Percentiles rank a stretch among this genome's conserved stretches.
Evolutionary conservation across 768 basidiomycete species (phyloP).

Genomic region (Termitomyces bulborhizus): DNA sequence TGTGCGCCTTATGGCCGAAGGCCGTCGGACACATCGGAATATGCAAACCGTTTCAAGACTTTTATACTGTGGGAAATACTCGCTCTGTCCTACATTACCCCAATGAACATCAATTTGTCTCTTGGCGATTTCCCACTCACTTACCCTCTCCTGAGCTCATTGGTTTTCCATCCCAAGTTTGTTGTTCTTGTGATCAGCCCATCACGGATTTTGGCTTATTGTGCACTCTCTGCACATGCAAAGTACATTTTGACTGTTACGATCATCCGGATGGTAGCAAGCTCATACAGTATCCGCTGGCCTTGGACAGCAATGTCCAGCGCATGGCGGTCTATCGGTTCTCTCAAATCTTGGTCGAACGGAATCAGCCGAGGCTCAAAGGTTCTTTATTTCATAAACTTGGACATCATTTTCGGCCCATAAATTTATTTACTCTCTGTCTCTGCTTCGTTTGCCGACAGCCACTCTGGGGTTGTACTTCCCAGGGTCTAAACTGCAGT

Average conservation of each 20-base stretch:
- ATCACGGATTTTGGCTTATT: constrained; percentile 67
- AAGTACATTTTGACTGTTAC: constrained; percentile 77
- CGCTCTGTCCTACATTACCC: constrained; percentile 11
- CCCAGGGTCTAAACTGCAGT: constrained; percentile 60
- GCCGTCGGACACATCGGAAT: constrained; percentile 62
- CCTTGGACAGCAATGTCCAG: constrained; percentile 39
- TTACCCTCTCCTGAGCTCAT: constrained; percentile 20
- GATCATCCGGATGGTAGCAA: constrained; percentile 61
- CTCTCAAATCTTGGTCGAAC: constrained; percentile 37
- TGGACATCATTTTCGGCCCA: constrained; percentile 46
- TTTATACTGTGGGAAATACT: constrained; percentile 23
- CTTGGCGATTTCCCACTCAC: constrained; percentile 49
- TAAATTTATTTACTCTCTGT: constrained; percentile 70
- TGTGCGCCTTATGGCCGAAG: constrained; percentile 63
- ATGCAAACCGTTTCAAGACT: constrained; percentile 42
- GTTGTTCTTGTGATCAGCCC: constrained; percentile 46
- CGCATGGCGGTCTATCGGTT: constrained; percentile 60
- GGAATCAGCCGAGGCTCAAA: constrained; percentile 14
- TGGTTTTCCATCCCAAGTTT: constrained; percentile 35
- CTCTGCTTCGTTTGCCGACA: constrained; percentile 60
- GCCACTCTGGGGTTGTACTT: constrained; percentile 68
- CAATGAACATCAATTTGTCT: constrained; percentile 58
- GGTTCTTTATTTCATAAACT: constrained; percentile 18
- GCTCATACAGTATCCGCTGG: constrained; percentile 44
- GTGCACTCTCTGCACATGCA: constrained; percentile 65